phyloP scores from a whole-genome alignment of 495 filamentous ascomycete genomes.

The Alectoria sarmentosa region DNA sequence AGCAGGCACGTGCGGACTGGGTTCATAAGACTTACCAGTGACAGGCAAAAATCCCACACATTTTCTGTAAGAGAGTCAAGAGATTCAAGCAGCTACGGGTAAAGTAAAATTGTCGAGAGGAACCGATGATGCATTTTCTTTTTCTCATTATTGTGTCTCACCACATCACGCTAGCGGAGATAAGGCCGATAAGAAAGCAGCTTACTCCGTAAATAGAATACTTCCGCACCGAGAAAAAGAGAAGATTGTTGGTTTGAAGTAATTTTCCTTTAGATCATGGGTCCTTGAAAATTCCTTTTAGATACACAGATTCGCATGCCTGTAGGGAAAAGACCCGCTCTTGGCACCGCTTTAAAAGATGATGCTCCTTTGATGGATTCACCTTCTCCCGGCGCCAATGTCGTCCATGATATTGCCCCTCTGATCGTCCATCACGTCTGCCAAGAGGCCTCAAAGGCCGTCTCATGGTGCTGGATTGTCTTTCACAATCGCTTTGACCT shows the following conservation, averaged over 20 bases:
- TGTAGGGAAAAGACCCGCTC: not conserved
- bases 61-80: slow-evolving; percentile 25
- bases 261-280: not conserved
- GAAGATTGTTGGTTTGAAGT: not conserved
- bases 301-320: not conserved
- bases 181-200: not conserved
- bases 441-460: not conserved
- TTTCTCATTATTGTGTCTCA: not conserved
- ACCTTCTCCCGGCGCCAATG: not conserved
- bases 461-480: slow-evolving; percentile 69
- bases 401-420: not conserved
- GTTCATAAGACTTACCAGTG: slow-evolving; percentile 58
- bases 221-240: not conserved
- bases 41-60: slow-evolving; percentile 91
- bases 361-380: not conserved
- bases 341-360: not conserved
- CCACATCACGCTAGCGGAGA: not conserved
- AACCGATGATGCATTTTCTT: not conserved
- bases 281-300: not conserved
- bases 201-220: not conserved
- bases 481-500: slow-evolving; percentile 75
- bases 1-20: not conserved
- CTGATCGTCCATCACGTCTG: not conserved
- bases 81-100: not conserved
- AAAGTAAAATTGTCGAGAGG: not conserved